Evolutionary conservation across 2,329 filamentous ascomycete genomes (phyloP), one percentile per base, ranked within the genome.

Genomic region (Penicillium sp.): DNA sequence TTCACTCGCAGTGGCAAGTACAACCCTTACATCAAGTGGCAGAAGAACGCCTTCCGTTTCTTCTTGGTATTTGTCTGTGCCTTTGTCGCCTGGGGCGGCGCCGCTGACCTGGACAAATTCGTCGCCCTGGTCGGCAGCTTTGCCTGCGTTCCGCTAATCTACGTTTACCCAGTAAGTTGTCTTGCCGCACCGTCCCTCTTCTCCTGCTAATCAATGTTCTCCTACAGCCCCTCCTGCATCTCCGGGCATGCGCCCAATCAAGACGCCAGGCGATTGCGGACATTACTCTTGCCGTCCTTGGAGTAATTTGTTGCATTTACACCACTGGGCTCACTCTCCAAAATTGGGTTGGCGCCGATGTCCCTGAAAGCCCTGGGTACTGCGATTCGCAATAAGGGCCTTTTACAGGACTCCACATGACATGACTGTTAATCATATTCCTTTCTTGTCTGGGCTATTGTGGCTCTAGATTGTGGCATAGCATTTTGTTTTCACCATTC

Each of bases 11-110:
- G 93, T 65, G 93, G 95, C 70, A 99, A 99, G 80, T 97, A 97
- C 81, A 97, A 98, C 75, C 93, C 93, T 0, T 95, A 92, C 75
- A 96, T 99, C 83, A 99, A 99, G 82, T 99, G 95, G 95, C 91
- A 98, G 84, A 99, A 99, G 88, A 99, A 99, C 71, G 82, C 90
- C 37, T 99, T 97, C 83, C 90, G 95, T 58, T 99, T 98, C 83
- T 89, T 94, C 74, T 88, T 97, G 65, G 95, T 98, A 55, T 86
- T 91, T 72, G 79, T 95, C 26, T 98, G 95, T 73, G 91, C 93
- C 0, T 79, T 88, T 61, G 90, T 99, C 67, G 94, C 94, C 1
- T 99, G 93, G 92, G 88, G 89, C 49, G 95, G 95, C 64, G 94
- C 95, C 3, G 91, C 92, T 68, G 90, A 98, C 78, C 82, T 99